Base-by-base conservation (phyloP, 73 alveolate species). In the Stentor roeselii region DNA sequence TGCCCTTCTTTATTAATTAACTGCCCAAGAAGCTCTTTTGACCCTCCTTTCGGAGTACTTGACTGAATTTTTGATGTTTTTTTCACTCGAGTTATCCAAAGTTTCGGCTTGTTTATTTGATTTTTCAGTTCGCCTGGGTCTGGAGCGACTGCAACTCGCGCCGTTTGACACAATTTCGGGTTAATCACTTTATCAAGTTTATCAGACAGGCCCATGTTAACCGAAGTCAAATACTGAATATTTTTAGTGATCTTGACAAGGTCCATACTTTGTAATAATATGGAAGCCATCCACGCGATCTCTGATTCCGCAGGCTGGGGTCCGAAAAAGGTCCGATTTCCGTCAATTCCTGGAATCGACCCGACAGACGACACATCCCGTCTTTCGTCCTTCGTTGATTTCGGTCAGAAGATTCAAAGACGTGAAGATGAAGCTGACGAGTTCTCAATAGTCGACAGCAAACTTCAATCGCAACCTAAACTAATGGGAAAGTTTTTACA, bases 361-460 rank as follows among this genome's bases (percentile, higher is more conserved):
- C 80, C 80, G 50, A 67, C 80, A 27, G 80, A 67, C 2, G 80
- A 67, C 80, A n/a, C 34, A 21, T 15, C 41, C 37, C 21, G 37
- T 21, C 37, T 67, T 11, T 21, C 37, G 14, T 32, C n/a, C 34
- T 67, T 30, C 80, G 34, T 67, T 30, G 80, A 67, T 67, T 67
- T 67, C 37, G 80, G 41, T 32, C 80, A 67, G 34, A 67, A 67
- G 34, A 40, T 67, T 21, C 21, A 40, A 36, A 67, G 34, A 67
- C 37, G 37, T 67, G 80, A 67, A 67, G 80, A 67, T 27, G 80
- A 67, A 67, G 50, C 21, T 21, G 37, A 32, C 41, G 80, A 67
- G 21, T 67, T 67, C 34, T 21, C 41, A n/a, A 14, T 67, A 32
- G 80, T 67, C 37, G 80, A 67, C 41, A 67, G 34, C 37, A 67